Percentiles rank a stretch among this genome's conserved stretches.
Conservation (phyloP, 2,329 filamentous ascomycete genomes). For the Teratosphaeria pseudoeucalypti region DNA sequence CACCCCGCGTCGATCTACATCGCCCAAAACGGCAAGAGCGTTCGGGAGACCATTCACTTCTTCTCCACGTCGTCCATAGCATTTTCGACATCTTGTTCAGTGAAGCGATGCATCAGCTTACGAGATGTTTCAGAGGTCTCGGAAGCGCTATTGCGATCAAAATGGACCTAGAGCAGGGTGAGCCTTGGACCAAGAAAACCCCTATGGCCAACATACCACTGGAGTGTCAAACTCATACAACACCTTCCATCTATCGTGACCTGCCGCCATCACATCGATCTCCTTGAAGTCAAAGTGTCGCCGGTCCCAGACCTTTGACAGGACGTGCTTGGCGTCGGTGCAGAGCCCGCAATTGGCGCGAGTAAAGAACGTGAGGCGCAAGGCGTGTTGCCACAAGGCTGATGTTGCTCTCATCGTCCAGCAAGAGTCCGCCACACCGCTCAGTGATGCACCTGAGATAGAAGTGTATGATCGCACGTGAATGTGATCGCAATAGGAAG, state of each 20-base stretch:
- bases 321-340: constrained; percentile 53
- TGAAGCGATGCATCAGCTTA: constrained; percentile 73
- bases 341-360: constrained; percentile 63
- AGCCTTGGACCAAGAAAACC: background rate
- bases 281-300: constrained; percentile 60
- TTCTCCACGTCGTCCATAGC: constrained; percentile 53
- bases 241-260: constrained; percentile 56
- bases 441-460: background rate
- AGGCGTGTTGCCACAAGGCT: constrained; percentile 6
- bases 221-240: constrained; percentile 75
- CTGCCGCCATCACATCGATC: constrained; percentile 56
- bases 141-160: constrained; percentile 47
- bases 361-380: constrained; percentile 59
- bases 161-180: constrained; percentile 39
- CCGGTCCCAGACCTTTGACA: constrained; percentile 57
- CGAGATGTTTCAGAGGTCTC: constrained; percentile 48
- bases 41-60: constrained; percentile 8
- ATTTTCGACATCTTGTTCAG: constrained; percentile 51
- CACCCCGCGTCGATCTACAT: background rate
- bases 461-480: background rate
- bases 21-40: background rate
- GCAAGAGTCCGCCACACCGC: background rate
- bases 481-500: background rate
- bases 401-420: constrained; percentile 9
- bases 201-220: constrained; percentile 44